Conservation (phyloP, 495 filamentous ascomycete species). For the Saxophila tyrrhenica region DNA sequence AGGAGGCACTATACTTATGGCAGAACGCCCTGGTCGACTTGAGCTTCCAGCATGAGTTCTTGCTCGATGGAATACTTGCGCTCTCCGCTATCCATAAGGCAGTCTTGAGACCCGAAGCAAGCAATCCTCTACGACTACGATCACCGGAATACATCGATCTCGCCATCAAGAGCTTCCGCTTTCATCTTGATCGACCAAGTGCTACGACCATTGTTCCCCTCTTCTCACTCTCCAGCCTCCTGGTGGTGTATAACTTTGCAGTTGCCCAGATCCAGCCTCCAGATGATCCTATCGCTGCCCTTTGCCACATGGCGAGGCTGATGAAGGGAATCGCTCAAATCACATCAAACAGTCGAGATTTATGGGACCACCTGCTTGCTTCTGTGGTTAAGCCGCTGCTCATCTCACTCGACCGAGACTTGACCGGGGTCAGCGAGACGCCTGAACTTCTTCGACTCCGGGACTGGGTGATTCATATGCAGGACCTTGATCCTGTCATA, state of each 20-base stretch:
- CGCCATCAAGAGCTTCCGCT: background rate
- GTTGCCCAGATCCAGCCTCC: background rate
- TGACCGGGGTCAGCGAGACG: background rate
- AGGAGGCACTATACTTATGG: background rate
- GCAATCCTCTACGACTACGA: background rate
- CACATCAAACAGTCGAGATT: background rate
- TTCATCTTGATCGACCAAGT: background rate
- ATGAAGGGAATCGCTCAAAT: background rate
- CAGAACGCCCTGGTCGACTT: background rate
- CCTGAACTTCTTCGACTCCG: background rate
- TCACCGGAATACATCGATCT: background rate
- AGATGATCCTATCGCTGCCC: background rate
- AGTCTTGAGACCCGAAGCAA: background rate
- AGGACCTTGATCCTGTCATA: background rate
- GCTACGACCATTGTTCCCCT: background rate
- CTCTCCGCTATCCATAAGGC: background rate
- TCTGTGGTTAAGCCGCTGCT: background rate
- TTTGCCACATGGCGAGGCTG: background rate
- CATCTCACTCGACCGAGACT: background rate
- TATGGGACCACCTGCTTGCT: background rate
- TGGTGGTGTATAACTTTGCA: background rate
- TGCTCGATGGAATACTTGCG: background rate
- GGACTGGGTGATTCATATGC: background rate
- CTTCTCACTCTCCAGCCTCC: background rate
- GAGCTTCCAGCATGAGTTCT: background rate